Conservation (phyloP, 768 basidiomycete species). For the Plicaturopsis crispa region DNA sequence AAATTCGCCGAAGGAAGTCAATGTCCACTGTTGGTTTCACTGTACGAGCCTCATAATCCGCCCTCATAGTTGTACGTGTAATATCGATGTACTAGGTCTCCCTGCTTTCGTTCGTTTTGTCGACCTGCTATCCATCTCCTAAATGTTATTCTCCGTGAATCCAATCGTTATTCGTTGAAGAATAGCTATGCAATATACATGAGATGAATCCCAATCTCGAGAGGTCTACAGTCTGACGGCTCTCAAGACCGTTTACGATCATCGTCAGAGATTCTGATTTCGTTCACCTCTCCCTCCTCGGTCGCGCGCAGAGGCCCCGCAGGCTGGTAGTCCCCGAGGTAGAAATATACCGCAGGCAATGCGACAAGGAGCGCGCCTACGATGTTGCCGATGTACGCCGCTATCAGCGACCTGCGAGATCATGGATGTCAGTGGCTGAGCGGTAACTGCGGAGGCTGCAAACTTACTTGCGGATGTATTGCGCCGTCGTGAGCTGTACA, state of each 20-base stretch:
- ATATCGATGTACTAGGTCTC: no score
- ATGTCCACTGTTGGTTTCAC: conserved; percentile 49
- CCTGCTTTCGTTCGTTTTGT: no score
- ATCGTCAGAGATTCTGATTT: no score
- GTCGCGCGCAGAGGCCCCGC: conserved; percentile 29
- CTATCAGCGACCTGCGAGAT: conserved; percentile 47
- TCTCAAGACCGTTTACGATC: no score
- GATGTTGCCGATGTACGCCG: conserved; percentile 59
- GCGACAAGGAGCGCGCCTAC: conserved; percentile 60
- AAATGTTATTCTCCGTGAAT: no score
- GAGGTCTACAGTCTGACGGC: no score
- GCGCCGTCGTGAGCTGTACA: conserved; percentile 38
- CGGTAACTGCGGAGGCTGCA: background rate
- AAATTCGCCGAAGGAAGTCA: conserved; percentile 53
- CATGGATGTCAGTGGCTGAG: background rate
- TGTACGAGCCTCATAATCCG: no score
- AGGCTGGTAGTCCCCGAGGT: conserved; percentile 41
- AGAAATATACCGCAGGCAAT: conserved; percentile 58
- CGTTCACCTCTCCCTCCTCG: conserved; percentile 25
- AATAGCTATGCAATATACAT: no score
- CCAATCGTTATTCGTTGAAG: no score
- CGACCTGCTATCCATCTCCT: no score
- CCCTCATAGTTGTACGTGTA: no score
- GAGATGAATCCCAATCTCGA: no score
- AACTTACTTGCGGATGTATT: conserved; percentile 62